Percentiles rank a stretch among this genome's conserved stretches.
Evolutionary conservation across 495 filamentous ascomycete genomes (phyloP).

Genomic region (Annulohypoxylon maeteangense): DNA sequence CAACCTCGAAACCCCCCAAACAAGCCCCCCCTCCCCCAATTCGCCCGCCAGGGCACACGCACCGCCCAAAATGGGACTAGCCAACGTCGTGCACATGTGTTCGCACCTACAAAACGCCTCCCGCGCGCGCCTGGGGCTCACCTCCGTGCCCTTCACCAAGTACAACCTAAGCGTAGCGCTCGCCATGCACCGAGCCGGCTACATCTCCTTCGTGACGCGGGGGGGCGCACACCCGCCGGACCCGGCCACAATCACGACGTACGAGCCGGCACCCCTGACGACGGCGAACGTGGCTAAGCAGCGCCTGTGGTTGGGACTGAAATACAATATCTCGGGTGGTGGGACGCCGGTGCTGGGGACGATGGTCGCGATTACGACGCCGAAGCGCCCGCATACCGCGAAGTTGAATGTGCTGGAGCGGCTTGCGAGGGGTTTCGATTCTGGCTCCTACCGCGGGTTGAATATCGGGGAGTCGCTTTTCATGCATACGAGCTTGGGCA

Average conservation of each 20-base stretch:
- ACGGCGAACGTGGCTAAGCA: slow-evolving; percentile 79
- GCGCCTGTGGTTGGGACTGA: slow-evolving; percentile 90
- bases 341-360: slow-evolving; percentile 82
- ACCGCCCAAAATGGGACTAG: slow-evolving; percentile 79
- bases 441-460: slow-evolving; percentile 74
- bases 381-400: slow-evolving; percentile 76
- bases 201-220: slow-evolving; percentile 83
- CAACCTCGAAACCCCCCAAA: neutral
- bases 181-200: slow-evolving; percentile 82
- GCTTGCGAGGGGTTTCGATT: slow-evolving; percentile 73
- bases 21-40: neutral
- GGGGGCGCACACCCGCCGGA: slow-evolving; percentile 75
- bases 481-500: slow-evolving; percentile 78
- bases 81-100: slow-evolving; percentile 81
- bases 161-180: slow-evolving; percentile 80
- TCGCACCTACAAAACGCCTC: slow-evolving; percentile 95
- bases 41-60: slow-evolving; percentile 32
- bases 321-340: slow-evolving; percentile 75
- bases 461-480: slow-evolving; percentile 87
- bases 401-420: slow-evolving; percentile 66
- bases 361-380: slow-evolving; percentile 77
- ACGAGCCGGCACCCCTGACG: slow-evolving; percentile 71
- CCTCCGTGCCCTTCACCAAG: slow-evolving; percentile 84
- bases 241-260: slow-evolving; percentile 60
- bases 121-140: slow-evolving; percentile 84